phyloP scores from a whole-genome alignment of 2,329 filamentous ascomycete species.

The Sarocladiaceae sp. region DNA sequence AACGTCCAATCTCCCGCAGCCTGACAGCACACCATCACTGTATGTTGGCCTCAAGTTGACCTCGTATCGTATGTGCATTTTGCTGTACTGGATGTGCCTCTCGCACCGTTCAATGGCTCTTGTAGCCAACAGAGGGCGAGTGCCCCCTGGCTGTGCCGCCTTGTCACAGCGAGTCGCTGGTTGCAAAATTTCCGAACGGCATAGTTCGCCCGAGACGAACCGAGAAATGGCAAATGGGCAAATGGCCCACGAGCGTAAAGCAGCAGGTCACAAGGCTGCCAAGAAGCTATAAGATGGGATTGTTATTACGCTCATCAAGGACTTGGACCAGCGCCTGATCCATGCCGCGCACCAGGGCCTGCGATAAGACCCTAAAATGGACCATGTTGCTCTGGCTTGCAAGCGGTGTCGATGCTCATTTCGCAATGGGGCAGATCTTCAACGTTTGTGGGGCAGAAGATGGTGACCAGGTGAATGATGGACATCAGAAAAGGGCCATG shows the following conservation, averaged over 20 bases:
- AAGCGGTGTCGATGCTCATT: constrained; percentile 1
- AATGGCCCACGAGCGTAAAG: too few relatives aligned
- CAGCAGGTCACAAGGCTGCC: constrained; percentile 2
- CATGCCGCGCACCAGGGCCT: too few relatives aligned
- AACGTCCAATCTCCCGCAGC: neutral
- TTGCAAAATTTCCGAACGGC: neutral
- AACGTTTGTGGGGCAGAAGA: constrained; percentile 6
- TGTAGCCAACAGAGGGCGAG: too few relatives aligned
- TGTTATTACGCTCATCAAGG: neutral
- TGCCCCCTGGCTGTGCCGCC: neutral
- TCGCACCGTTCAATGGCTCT: neutral
- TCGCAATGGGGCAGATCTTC: constrained; percentile 1
- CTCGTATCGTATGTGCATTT: neutral
- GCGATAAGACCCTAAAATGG: too few relatives aligned
- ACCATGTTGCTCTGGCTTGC: neutral
- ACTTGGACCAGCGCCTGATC: too few relatives aligned
- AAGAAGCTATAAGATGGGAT: neutral
- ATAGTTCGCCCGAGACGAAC: neutral
- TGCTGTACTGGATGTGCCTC: neutral
- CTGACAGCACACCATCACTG: neutral
- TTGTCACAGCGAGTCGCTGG: neutral
- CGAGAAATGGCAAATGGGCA: neutral
- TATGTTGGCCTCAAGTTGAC: neutral
- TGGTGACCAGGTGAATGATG: too few relatives aligned
- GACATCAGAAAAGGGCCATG: neutral